These are phyloP conservation scores for Cymbidium sinense DNA, from an alignment of 106 monocot species.

Conservation along the genomic window DNA sequence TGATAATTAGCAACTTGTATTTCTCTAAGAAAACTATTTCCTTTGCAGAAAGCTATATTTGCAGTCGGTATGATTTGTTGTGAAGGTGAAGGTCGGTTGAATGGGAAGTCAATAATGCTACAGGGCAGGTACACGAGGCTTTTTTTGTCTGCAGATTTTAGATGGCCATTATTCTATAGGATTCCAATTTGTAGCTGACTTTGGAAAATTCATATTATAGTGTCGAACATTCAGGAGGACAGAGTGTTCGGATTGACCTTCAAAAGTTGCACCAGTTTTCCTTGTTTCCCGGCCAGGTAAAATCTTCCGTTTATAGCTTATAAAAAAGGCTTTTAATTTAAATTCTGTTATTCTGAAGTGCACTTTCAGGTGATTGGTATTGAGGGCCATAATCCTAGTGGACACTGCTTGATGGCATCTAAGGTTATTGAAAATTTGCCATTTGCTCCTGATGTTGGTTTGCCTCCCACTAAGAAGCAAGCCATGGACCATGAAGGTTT, in stretches of 20 bases:
- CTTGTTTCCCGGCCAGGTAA: slow-evolving; percentile 91
- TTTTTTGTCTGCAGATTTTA: not conserved
- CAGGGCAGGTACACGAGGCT: slow-evolving; percentile 57
- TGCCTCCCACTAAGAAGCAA: slow-evolving; percentile 80
- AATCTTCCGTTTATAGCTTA: not conserved
- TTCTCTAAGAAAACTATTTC: not conserved
- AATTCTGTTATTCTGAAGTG: slow-evolving; percentile 2
- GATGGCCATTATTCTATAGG: not conserved
- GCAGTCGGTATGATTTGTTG: slow-evolving; percentile 85
- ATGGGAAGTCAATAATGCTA: slow-evolving; percentile 80
- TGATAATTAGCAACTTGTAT: not conserved
- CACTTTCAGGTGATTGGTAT: slow-evolving; percentile 75
- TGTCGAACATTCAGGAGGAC: slow-evolving; percentile 73
- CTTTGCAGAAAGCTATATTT: slow-evolving; percentile 70
- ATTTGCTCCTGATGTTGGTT: slow-evolving; percentile 7
- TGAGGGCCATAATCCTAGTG: slow-evolving; percentile 97
- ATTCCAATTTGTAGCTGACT: not conserved
- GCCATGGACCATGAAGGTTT: slow-evolving; percentile 35
- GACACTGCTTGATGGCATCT: slow-evolving; percentile 87
- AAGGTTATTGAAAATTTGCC: slow-evolving; percentile 71
- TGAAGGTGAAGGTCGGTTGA: slow-evolving; percentile 85
- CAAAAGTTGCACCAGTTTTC: slow-evolving; percentile 67
- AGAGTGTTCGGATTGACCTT: slow-evolving; percentile 74
- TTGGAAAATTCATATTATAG: slow-evolving; percentile 23
- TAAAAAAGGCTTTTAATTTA: not conserved